A percentile compares a stretch with the other conserved stretches of the same genome.
Conservation (phyloP, 2,329 filamentous ascomycete species). For the Coniochaeta hoffmannii region DNA sequence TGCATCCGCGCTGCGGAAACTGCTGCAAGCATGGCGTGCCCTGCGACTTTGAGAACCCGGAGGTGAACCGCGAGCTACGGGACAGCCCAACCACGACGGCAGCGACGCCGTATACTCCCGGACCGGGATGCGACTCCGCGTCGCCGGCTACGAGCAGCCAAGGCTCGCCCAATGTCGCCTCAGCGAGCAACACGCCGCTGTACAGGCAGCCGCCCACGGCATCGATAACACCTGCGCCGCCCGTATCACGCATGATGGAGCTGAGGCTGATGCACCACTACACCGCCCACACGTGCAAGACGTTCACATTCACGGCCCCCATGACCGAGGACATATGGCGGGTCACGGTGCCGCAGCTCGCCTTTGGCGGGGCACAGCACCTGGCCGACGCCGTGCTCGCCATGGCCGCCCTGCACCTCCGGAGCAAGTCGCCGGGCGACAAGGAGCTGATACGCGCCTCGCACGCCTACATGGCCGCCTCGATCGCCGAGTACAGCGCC, state of each 20-base stretch:
- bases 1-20: slow-evolving; percentile 58
- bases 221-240: slow-evolving; percentile 25
- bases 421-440: slow-evolving; percentile 49
- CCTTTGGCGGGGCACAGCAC: slow-evolving; percentile 51
- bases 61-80: slow-evolving; percentile 35
- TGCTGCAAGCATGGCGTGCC: slow-evolving; percentile 59
- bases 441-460: slow-evolving; percentile 53
- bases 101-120: slow-evolving; percentile 14
- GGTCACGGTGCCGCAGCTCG: slow-evolving; percentile 51
- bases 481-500: slow-evolving; percentile 52
- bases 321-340: slow-evolving; percentile 51
- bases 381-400: slow-evolving; percentile 58
- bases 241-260: slow-evolving; percentile 45
- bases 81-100: slow-evolving; percentile 15
- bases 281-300: slow-evolving; percentile 52
- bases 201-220: slow-evolving; percentile 27
- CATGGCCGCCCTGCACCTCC: slow-evolving; percentile 55
- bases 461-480: slow-evolving; percentile 58
- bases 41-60: slow-evolving; percentile 56
- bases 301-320: slow-evolving; percentile 46
- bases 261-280: slow-evolving; percentile 59
- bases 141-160: slow-evolving; percentile 15
- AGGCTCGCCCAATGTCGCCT: slow-evolving; percentile 12
- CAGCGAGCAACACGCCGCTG: slow-evolving; percentile 22
- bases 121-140: slow-evolving; percentile 14